Percentiles rank a stretch among this genome's conserved stretches.
Evolutionary conservation across 257 asterid species (phyloP).

Genomic region (Verbena officinalis): DNA sequence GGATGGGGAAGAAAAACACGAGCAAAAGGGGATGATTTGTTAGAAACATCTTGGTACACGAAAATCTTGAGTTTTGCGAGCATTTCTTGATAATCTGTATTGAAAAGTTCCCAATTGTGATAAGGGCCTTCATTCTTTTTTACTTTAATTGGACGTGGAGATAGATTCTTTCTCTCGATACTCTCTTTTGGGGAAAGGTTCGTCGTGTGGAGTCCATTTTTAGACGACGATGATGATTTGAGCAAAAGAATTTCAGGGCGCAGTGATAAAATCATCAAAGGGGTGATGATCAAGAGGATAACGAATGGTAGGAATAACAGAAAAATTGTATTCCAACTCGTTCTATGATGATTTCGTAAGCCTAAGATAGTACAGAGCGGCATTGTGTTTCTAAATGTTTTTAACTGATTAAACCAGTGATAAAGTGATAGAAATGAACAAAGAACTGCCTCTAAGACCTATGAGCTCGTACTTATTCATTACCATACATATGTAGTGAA

Average conservation of each 20-base stretch:
- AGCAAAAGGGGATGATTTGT: conserved; percentile 43
- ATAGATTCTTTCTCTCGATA: not conserved
- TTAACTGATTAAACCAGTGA: not conserved
- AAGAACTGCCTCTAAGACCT: not conserved
- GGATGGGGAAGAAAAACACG: conserved; percentile 58
- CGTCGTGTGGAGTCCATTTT: not conserved
- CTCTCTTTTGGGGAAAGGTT: not conserved
- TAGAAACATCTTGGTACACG: conserved; percentile 58
- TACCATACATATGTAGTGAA: not conserved
- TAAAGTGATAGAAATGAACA: not conserved
- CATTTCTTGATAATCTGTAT: conserved; percentile 64
- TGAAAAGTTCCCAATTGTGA: conserved; percentile 64
- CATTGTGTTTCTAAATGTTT: conserved; percentile 5
- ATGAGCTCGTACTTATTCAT: not conserved
- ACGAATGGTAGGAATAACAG: conserved; percentile 29
- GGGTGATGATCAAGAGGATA: conserved; percentile 27
- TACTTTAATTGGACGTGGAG: conserved; percentile 1
- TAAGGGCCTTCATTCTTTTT: conserved; percentile 41
- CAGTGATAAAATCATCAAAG: conserved; percentile 19
- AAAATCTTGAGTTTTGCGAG: conserved; percentile 47
- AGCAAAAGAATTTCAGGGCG: conserved; percentile 21
- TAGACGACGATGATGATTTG: conserved; percentile 10
- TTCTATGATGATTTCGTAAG: conserved; percentile 8
- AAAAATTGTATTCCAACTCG: conserved; percentile 27
- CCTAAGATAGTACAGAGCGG: conserved; percentile 4